Percentiles rank a stretch among this genome's conserved stretches.
phyloP scores from a whole-genome alignment of 2,329 filamentous ascomycete species.

The Rugonectria rugulosa region DNA sequence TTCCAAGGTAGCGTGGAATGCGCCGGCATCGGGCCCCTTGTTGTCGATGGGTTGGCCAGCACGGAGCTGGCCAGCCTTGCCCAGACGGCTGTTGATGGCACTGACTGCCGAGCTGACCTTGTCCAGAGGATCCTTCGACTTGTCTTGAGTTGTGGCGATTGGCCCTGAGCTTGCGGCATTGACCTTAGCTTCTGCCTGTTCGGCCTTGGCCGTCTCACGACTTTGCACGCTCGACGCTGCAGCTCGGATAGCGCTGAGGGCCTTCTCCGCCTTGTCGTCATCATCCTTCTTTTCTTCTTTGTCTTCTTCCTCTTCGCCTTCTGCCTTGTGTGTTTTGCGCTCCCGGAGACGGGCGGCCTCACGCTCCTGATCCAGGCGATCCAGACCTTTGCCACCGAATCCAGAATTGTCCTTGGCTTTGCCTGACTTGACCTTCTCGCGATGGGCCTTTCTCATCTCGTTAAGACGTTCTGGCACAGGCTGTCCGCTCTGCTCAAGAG shows the following conservation, averaged over 20 bases:
- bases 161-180: slow-evolving; percentile 57
- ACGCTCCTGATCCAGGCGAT: slow-evolving; percentile 88
- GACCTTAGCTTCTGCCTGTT: slow-evolving; percentile 46
- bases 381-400: slow-evolving; percentile 94
- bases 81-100: slow-evolving; percentile 89
- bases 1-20: slow-evolving; percentile 95
- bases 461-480: slow-evolving; percentile 74
- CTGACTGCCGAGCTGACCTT: slow-evolving; percentile 90
- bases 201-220: slow-evolving; percentile 58
- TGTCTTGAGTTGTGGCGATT: slow-evolving; percentile 62
- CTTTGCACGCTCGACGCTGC: slow-evolving; percentile 65
- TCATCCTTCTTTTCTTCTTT: slow-evolving; percentile 79
- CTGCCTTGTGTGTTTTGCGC: slow-evolving; percentile 88
- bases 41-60: slow-evolving; percentile 97
- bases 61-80: slow-evolving; percentile 86
- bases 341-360: slow-evolving; percentile 87
- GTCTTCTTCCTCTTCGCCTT: slow-evolving; percentile 82
- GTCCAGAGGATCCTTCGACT: slow-evolving; percentile 76
- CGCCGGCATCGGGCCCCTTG: slow-evolving; percentile 95
- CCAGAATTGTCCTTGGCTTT: slow-evolving; percentile 90
- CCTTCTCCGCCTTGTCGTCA: slow-evolving; percentile 75
- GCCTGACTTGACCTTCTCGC: slow-evolving; percentile 90
- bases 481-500: slow-evolving; percentile 90
- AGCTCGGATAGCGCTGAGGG: slow-evolving; percentile 69
- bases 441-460: slow-evolving; percentile 75